Conservation (phyloP, 495 filamentous ascomycete genomes). For the Hypoxylon perforatum region DNA sequence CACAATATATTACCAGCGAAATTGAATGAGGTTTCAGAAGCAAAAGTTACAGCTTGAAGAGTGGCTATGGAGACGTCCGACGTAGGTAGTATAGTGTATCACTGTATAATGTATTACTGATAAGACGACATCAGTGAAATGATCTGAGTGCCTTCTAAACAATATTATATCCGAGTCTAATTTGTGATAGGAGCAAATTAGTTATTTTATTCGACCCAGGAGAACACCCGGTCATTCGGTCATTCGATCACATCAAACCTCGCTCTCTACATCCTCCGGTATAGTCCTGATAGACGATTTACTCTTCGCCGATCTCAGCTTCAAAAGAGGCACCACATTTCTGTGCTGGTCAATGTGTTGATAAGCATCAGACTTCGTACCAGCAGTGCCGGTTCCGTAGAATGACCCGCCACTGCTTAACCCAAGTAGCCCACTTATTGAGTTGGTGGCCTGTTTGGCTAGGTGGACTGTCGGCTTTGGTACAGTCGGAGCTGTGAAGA, state of each 20-base stretch:
- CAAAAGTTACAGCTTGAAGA: slow-evolving; percentile 52
- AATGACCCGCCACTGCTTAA: background rate
- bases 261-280: background rate
- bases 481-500: slow-evolving; percentile 15
- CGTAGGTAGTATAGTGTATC: slow-evolving; percentile 3
- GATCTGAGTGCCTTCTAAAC: background rate
- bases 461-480: slow-evolving; percentile 12
- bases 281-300: background rate
- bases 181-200: no score
- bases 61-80: slow-evolving; percentile 55
- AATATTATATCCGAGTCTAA: background rate
- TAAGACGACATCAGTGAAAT: background rate
- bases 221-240: no score
- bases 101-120: background rate
- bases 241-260: no score
- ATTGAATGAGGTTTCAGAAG: slow-evolving; percentile 44
- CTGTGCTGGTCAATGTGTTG: background rate
- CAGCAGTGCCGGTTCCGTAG: background rate
- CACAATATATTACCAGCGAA: slow-evolving; percentile 32
- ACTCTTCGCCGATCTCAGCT: background rate
- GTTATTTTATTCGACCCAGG: no score
- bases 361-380: background rate
- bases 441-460: slow-evolving; percentile 4
- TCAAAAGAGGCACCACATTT: background rate
- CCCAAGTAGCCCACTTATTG: background rate